phyloP scores from a whole-genome alignment of 768 basidiomycete genomes.

The Dacryopinax spathularia region DNA sequence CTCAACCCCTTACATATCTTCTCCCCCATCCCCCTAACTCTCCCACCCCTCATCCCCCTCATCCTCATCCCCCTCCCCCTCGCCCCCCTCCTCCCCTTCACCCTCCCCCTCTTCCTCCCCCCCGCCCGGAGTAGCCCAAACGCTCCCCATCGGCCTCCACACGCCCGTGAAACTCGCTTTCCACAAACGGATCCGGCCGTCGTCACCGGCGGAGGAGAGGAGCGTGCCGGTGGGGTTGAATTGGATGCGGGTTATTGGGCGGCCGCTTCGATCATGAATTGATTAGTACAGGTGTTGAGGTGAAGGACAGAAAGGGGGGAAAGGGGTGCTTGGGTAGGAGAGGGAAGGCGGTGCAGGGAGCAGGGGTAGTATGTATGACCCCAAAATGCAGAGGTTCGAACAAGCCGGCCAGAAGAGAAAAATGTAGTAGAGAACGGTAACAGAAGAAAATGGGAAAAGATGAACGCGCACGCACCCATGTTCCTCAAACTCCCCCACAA shows the following conservation, averaged over 20 bases:
- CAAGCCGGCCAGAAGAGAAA: no score
- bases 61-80: constrained; percentile 21
- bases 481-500: constrained; percentile 79
- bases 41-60: background rate
- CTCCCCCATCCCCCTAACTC: background rate
- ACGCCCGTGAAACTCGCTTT: constrained; percentile 69
- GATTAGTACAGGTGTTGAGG: no score
- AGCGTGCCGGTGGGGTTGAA: constrained; percentile 42
- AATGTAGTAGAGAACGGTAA: no score
- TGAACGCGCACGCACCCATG: constrained; percentile 41
- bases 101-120: constrained; percentile 44
- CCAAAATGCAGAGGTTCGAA: no score
- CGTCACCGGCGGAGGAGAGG: constrained; percentile 69
- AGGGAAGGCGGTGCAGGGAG: background rate
- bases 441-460: background rate
- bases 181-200: constrained; percentile 71
- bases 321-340: background rate
- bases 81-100: constrained; percentile 32
- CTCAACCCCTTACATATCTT: background rate
- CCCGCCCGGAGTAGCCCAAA: constrained; percentile 63
- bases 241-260: constrained; percentile 9
- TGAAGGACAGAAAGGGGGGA: no score
- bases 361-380: background rate
- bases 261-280: constrained; percentile 11
- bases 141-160: constrained; percentile 69